Evolutionary conservation across 805 yeast species (phyloP).

Genomic region (Kodamaea kakaduensis): DNA sequence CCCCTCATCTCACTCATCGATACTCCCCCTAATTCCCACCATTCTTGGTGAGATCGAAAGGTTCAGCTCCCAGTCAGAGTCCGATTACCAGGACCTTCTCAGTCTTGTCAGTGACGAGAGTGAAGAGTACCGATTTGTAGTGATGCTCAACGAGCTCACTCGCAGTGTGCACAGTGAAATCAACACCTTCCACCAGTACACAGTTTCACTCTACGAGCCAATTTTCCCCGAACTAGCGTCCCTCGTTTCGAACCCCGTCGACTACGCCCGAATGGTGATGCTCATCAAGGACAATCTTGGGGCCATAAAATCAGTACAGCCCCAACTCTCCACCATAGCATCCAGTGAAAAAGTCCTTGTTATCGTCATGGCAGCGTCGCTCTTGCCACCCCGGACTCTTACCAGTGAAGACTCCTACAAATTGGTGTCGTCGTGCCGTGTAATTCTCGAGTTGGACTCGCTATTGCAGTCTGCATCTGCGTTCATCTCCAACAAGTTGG

Average conservation of each 20-base stretch:
- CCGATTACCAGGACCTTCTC: conserved; percentile 30
- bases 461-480: conserved; percentile 42
- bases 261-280: conserved; percentile 52
- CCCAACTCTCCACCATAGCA: conserved; percentile 40
- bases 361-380: conserved; percentile 65
- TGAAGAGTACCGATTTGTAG: conserved; percentile 49
- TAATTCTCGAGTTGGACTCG: conserved; percentile 43
- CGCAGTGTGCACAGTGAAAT: conserved; percentile 56
- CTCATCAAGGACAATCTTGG: conserved; percentile 48
- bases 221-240: conserved; percentile 71
- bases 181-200: conserved; percentile 41
- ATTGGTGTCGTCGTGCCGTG: conserved; percentile 44
- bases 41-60: conserved; percentile 19
- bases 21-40: conserved; percentile 22
- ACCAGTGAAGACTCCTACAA: conserved; percentile 29
- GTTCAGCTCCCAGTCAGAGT: conserved; percentile 21
- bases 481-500: conserved; percentile 55
- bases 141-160: conserved; percentile 51
- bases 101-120: conserved; percentile 26
- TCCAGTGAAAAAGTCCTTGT: conserved; percentile 67
- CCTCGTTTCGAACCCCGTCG: conserved; percentile 56
- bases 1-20: conserved; percentile 19
- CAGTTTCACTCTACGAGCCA: conserved; percentile 50
- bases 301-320: conserved; percentile 26
- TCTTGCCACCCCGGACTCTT: conserved; percentile 8